These are phyloP conservation scores for Diaporthe helianthi DNA, from an alignment of 2,329 filamentous ascomycete genomes.

Conservation along the genomic window DNA sequence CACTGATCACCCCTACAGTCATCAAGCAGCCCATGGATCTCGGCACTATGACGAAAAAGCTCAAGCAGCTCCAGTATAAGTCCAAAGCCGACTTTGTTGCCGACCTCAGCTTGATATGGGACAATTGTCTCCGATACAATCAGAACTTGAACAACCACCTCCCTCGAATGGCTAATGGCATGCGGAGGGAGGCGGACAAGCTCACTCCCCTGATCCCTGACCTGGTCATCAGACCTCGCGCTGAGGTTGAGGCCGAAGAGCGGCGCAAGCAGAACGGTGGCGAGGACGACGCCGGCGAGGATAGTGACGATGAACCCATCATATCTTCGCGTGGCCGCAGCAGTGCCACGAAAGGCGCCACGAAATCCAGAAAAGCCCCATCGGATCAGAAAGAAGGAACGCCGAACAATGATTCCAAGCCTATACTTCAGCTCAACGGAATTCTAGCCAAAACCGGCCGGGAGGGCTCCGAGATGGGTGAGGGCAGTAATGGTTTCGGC, in stretches of 20 bases:
- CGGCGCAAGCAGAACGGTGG: conserved; percentile 86
- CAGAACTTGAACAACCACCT: conserved; percentile 86
- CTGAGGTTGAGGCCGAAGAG: conserved; percentile 90
- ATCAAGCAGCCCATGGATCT: conserved; percentile 99
- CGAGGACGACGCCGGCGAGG: conserved; percentile 82
- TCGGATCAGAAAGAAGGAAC: conserved; percentile 80
- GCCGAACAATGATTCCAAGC: conserved; percentile 77
- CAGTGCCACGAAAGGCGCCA: conserved; percentile 80
- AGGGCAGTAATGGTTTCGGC: conserved; percentile 84
- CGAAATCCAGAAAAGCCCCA: conserved; percentile 77
- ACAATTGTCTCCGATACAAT: conserved; percentile 96
- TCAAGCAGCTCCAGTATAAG: conserved; percentile 80
- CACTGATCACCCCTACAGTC: conserved; percentile 56
- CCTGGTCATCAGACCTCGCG: conserved; percentile 85
- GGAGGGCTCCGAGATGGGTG: conserved; percentile 79
- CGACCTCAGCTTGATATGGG: conserved; percentile 94
- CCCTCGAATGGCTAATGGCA: conserved; percentile 90
- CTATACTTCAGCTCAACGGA: conserved; percentile 71
- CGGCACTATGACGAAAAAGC: conserved; percentile 97
- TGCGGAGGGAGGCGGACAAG: conserved; percentile 98
- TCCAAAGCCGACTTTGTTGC: conserved; percentile 94
- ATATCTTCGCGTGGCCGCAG: conserved; percentile 96
- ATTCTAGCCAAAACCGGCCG: conserved; percentile 63
- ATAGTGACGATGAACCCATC: conserved; percentile 96
- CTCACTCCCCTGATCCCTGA: conserved; percentile 94